phyloP scores from a whole-genome alignment of 371 early-diverging fungal species.

The Funneliformis caledonium region DNA sequence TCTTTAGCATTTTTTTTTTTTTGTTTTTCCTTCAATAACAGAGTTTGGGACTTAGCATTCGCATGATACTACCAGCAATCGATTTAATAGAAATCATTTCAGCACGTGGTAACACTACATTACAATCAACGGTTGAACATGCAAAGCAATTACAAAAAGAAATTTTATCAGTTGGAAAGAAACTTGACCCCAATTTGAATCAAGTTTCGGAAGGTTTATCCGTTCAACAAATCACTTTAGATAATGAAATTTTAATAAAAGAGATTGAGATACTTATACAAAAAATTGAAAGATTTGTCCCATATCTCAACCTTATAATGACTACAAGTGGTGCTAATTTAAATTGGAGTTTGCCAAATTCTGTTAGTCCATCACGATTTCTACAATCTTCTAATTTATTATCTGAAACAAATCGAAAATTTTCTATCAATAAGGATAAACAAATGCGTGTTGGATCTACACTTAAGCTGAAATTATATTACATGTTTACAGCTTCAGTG shows the following conservation, averaged over 20 bases:
- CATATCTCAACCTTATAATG: slow-evolving; percentile 68
- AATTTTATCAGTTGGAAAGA: slow-evolving; percentile 56
- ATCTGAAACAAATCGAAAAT: slow-evolving; percentile 36
- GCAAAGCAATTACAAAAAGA: slow-evolving; percentile 61
- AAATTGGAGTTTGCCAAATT: slow-evolving; percentile 46
- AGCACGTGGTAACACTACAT: slow-evolving; percentile 67
- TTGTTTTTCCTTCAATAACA: slow-evolving; percentile 30
- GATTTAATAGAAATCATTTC: slow-evolving; percentile 69
- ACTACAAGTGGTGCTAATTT: slow-evolving; percentile 56
- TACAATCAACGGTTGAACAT: slow-evolving; percentile 67
- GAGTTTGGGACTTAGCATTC: slow-evolving; percentile 50
- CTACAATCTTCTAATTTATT: slow-evolving; percentile 58
- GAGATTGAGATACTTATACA: slow-evolving; percentile 56
- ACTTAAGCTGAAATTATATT: slow-evolving; percentile 62
- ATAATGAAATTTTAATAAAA: slow-evolving; percentile 43
- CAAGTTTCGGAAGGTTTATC: slow-evolving; percentile 26
- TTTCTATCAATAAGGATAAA: slow-evolving; percentile 44
- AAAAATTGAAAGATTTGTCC: slow-evolving; percentile 68
- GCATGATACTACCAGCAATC: slow-evolving; percentile 66
- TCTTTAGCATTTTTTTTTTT: not conserved
- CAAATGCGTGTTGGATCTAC: slow-evolving; percentile 44
- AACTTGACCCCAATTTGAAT: slow-evolving; percentile 25
- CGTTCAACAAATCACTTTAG: slow-evolving; percentile 34
- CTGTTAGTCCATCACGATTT: slow-evolving; percentile 54
- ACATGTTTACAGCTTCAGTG: slow-evolving; percentile 66